Base-by-base conservation (phyloP, 108 stramenopile species). In the Chaetoceros tenuissimus region DNA sequence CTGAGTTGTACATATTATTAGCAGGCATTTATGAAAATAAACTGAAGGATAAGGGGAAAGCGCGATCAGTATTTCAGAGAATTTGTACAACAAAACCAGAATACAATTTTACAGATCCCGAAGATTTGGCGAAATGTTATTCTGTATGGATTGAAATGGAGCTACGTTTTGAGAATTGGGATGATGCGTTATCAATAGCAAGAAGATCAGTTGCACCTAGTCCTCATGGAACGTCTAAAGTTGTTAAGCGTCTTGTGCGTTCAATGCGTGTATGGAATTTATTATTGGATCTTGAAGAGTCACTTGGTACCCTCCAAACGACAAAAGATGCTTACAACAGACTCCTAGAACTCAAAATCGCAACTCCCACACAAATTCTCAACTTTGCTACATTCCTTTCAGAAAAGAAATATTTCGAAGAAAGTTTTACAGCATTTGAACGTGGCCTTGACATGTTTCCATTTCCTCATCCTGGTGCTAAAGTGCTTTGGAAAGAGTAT, bases 251-350 rank as follows among this genome's bases (percentile, higher is more conserved):
- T 10, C 60, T 97, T 18, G 68, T 79, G 28, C 70, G 76, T 31
- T 80, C 80, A 24, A 31, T 89, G 10, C 81, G 83, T 46, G 57
- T 98, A 25, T 99, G 99, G 97, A 82, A 84, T 59, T 69, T 97
- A 48, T 71, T 96, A 53, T 78, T 98, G 50, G 97, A 98, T 78
- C 66, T 99, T 47, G 97, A 99, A 68, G 99, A 99, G 62, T 87
- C 88, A 2, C 64, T 98, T 40, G 99, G 97, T 1, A 96, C 96
- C 0, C 63, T 94, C 18, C 92, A 93, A 63, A 89, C 89, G 0
- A 80, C 92, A 31, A 90, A 92, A 61, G 97, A 97, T 61, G 95
- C 99, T 1, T 98, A 99, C 71, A 82, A 89, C 45, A 71, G 88
- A 10, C 80, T 77, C 31, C 55, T 99, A 40, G 96, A 97, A 72